phyloP scores from a whole-genome alignment of 2,329 filamentous ascomycete genomes.

The Whalleya microplaca region DNA sequence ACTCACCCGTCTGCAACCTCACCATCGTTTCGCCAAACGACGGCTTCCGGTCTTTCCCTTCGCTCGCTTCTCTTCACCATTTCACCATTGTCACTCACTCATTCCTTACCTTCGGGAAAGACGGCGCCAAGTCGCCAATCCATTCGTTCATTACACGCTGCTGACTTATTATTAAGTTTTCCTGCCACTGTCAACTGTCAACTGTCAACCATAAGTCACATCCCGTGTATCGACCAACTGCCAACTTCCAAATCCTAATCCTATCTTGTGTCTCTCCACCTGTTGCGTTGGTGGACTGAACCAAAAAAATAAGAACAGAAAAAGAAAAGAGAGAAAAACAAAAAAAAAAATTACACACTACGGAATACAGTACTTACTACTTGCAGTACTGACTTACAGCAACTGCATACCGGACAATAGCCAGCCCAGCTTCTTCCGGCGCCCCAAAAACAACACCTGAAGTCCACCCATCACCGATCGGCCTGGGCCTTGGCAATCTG shows the following conservation, averaged over 20 bases:
- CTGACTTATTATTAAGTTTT: background rate
- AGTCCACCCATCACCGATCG: conserved; percentile 25
- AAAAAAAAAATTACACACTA: background rate
- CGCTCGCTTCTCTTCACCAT: conserved; percentile 20
- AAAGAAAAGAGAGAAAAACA: conserved; percentile 4
- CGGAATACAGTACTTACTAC: too few species aligned
- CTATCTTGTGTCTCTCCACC: conserved; percentile 12
- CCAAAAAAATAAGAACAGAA: conserved; percentile 3
- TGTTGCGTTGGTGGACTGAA: conserved; percentile 2
- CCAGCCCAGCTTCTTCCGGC: conserved; percentile 1
- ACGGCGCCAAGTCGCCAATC: background rate
- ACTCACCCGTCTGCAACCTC: background rate
- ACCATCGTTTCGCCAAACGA: conserved; percentile 1
- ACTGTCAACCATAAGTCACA: conserved; percentile 1
- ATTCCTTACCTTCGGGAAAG: conserved; percentile 17
- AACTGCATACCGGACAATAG: background rate
- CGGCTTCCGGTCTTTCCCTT: conserved; percentile 25
- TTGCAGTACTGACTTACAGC: too few species aligned
- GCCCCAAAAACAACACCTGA: background rate
- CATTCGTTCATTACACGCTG: background rate
- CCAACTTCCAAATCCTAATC: too few species aligned
- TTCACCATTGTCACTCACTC: conserved; percentile 1
- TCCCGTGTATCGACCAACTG: conserved; percentile 9
- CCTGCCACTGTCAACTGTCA: background rate
- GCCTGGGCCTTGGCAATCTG: conserved; percentile 27